phyloP scores from a whole-genome alignment of 805 yeast genomes.

The Alloascoidea africana region DNA sequence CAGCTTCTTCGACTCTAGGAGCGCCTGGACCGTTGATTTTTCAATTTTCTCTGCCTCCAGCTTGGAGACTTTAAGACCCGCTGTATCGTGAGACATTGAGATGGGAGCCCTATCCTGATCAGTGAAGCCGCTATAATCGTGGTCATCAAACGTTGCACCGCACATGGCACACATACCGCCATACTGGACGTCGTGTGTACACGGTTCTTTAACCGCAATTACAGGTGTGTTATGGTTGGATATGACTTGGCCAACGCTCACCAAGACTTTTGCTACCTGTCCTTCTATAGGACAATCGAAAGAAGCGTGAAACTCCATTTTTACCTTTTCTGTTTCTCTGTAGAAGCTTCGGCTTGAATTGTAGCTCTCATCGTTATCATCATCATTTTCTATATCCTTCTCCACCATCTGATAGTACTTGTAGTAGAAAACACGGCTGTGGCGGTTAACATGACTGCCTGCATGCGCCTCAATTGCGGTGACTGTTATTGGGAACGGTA shows the following conservation, averaged over 20 bases:
- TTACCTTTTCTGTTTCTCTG: conserved; percentile 16
- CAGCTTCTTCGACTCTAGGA: conserved; percentile 48
- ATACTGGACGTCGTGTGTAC: conserved; percentile 84
- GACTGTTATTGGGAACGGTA: conserved; percentile 56
- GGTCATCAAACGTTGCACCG: conserved; percentile 62
- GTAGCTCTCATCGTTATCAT: conserved; percentile 13
- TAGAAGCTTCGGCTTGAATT: conserved; percentile 5
- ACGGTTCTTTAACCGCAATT: conserved; percentile 57
- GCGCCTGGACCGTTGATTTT: conserved; percentile 40
- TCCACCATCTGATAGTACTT: conserved; percentile 44
- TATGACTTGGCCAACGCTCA: conserved; percentile 47
- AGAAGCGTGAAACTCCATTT: conserved; percentile 22
- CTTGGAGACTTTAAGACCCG: conserved; percentile 68
- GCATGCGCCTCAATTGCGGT: conserved; percentile 28
- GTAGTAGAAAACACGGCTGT: conserved; percentile 40
- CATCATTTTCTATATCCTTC: conserved; percentile 21
- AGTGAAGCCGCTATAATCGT: conserved; percentile 59
- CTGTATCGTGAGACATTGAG: conserved; percentile 78
- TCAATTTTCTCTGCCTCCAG: conserved; percentile 83
- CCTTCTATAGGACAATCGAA: conserved; percentile 83
- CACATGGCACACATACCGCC: conserved; percentile 93
- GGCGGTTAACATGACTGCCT: conserved; percentile 34
- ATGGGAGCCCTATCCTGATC: conserved; percentile 69
- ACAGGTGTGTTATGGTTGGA: conserved; percentile 29
- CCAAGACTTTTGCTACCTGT: conserved; percentile 30